Percentiles rank a stretch among this genome's conserved stretches.
phyloP scores from a whole-genome alignment of 2,329 filamentous ascomycete species.

The Monosporascus ibericus region DNA sequence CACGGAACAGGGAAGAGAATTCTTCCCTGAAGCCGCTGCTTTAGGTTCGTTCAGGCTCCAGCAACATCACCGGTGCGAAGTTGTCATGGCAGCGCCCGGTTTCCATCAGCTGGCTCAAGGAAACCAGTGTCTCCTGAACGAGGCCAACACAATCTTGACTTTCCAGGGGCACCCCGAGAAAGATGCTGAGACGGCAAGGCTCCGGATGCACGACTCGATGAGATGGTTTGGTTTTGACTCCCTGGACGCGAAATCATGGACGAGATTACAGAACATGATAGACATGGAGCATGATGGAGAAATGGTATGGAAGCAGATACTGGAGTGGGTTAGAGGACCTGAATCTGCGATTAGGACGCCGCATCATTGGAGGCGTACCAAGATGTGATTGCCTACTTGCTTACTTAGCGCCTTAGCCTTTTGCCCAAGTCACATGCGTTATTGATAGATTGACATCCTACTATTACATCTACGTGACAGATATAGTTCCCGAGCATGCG shows the following conservation, averaged over 20 bases:
- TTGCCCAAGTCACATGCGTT: neutral
- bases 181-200: slow-evolving; percentile 31
- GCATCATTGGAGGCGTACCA: neutral
- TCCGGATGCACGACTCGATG: slow-evolving; percentile 29
- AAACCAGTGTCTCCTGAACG: slow-evolving; percentile 33
- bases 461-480: too few relatives aligned
- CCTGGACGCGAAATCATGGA: slow-evolving; percentile 23
- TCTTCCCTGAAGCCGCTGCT: slow-evolving; percentile 26
- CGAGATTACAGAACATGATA: slow-evolving; percentile 20
- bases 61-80: slow-evolving; percentile 37
- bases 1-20: slow-evolving; percentile 29
- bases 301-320: slow-evolving; percentile 30
- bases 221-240: slow-evolving; percentile 31
- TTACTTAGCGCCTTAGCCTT: neutral
- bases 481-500: too few relatives aligned
- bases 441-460: too few relatives aligned
- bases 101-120: slow-evolving; percentile 30
- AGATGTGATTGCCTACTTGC: neutral
- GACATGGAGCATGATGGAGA: slow-evolving; percentile 29
- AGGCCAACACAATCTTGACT: slow-evolving; percentile 32
- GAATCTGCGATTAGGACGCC: neutral
- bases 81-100: slow-evolving; percentile 24
- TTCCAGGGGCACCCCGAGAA: slow-evolving; percentile 42
- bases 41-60: slow-evolving; percentile 25
- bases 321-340: slow-evolving; percentile 21